Base-by-base conservation (phyloP, 805 yeast species). In the Suhomyces prunicola region DNA sequence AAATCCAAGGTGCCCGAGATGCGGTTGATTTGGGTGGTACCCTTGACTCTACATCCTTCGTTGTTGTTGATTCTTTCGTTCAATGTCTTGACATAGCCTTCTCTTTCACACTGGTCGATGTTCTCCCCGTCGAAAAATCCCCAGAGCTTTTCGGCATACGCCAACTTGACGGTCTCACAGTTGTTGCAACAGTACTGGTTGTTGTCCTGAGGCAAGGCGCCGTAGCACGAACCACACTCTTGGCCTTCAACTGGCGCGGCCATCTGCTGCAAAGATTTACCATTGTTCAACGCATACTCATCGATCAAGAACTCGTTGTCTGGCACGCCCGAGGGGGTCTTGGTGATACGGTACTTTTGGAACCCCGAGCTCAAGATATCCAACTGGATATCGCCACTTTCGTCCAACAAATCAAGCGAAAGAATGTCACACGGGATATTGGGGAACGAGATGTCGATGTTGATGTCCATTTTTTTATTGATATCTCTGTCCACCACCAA, bases 1-100 rank as follows among this genome's bases (percentile, higher is more conserved):
- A 94, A 91, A 73, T 94, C 98, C 57, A 94, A 72, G 63, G 90
- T 88, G 47, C 99, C 99, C 22, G 87, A 85, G 44, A 94, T 87
- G 71, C 96, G 83, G 70, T 89, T 89, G 64, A 94, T 83, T 60
- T 82, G 75, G 6, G 96, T 86, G 22, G 80, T 76, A 29, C 99
- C 99, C 57, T 80, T 79, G 41, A 94, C 78, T 58, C 96, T 80
- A 71, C 99, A 94, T 26, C 99, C 99, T 71, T 93, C 97, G 50
- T 67, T 66, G 49, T 59, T 55, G 53, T 77, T 65, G 50, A 89
- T 72, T 61, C 86, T 79, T 13, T 77, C 79, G 48, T 74, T 77
- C 50, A 92, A 69, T 44, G 72, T 76, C n/a, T 74, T 63, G 26
- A 90, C 96, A 67, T 89, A 91, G 6, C 96, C 94, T 68, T 90